Evolutionary conservation across 1,284 basidiomycete species (phyloP), one percentile per base, ranked within the genome.

Genomic region (Trametes hirsuta): DNA sequence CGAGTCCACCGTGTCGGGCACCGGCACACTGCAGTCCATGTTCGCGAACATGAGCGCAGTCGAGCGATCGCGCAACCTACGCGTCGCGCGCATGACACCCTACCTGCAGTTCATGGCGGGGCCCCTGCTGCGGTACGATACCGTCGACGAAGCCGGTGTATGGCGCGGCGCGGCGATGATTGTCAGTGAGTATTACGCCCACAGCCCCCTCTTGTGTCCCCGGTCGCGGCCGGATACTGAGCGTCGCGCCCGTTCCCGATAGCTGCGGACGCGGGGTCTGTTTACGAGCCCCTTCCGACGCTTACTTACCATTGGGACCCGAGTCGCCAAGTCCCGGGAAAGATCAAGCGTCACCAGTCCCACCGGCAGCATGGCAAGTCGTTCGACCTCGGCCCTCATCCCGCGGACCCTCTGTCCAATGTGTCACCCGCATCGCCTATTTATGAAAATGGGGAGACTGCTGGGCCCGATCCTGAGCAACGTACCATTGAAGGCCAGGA

Each of bases 101-200:
- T 80, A 87, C 69, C 78, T 93, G 37, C 76, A 91, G 78, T 84
- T 91, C 64, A 92, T 92, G 90, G 87, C 86, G 55, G 95, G 95
- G 1, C 96, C 96, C 11, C 80, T 98, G 42, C 77, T 99, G 64
- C 86, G 90, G 62, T 98, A 97, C 74, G 96, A 98, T 73, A 97
- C 94, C 0, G 86, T 94, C 25, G 88, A 92, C 62, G 78, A 85
- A 57, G 75, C 85, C 44, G 86, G 86, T 14, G 76, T 94, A 34
- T 98, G 94, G 92, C 84, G 90, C 66, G 96, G 95, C 21, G 91
- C 90, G 10, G 92, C 86, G n/a, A 75, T 95, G 73, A 83, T 95
- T 54, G 91, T 95, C 62, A 92, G 91, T 90, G 63, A 76, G 88
- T 85, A 46, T 53, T 47, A 30, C 41, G 30, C 36, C 18, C 48